Base-by-base conservation (phyloP, 352 stramenopile genomes). In the Lagenidium sp. region DNA sequence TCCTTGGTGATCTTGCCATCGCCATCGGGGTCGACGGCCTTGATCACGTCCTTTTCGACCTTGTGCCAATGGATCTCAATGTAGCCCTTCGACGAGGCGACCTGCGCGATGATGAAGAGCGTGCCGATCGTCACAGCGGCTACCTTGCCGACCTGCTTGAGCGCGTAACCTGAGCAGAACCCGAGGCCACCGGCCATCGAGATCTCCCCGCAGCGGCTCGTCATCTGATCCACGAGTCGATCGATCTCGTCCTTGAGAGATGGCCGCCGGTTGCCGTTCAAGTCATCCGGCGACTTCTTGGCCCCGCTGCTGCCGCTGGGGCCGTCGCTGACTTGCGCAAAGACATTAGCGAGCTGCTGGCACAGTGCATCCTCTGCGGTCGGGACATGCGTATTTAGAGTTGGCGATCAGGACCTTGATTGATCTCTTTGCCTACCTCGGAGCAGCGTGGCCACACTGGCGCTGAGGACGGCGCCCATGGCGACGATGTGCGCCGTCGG, bases 41-140 rank as follows among this genome's bases (percentile, higher is more conserved):
- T 59, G 46, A 90, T 80, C 32, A 89, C 71, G 51, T 93, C 82
- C 41, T 85, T 85, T 44, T 95, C 75, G 25, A 94, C 71, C 61
- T 95, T 95, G 43, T 68, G 64, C 83, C 82, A 95, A 55, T 94
- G 83, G 47, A 95, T 89, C 46, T 93, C 60, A 47, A 95, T 85
- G 72, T 95, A 95, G 29, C 83, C 83, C 37, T 88, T 77, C 26
- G 80, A 88, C 37, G 71, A 65, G 13, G 84, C 76, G n/a, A 74
- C 53, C 57, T 90, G 78, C 29, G 68, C 75, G 18, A 87, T 53
- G 38, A 93, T 42, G 61, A 95, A 95, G 23, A 90, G 43, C 15
- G 66, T 61, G 40, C 83, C 83, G 40, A 95, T 70, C 6, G 71
- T 66, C n/a, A 87, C 24, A 1, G 75, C 80, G 23, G 82, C 78